Conservation (phyloP, 1,139 yeast genomes). For the Schwanniomyces etchellsii region DNA sequence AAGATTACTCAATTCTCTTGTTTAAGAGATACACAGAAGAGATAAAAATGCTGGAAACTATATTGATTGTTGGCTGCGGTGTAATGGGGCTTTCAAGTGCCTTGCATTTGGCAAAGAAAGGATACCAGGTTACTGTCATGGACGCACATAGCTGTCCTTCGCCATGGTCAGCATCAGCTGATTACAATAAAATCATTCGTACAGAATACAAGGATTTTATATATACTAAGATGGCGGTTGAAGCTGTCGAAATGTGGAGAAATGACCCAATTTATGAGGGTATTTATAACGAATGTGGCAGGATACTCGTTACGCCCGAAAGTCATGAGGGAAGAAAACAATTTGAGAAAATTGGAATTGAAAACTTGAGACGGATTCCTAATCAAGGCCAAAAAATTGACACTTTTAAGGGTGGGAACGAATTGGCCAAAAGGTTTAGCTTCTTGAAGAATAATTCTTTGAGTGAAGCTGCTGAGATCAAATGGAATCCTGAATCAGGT, state of each 20-base stretch:
- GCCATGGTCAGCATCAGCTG: conserved; percentile 9
- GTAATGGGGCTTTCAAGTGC: conserved; percentile 11
- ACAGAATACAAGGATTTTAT: conserved; percentile 8
- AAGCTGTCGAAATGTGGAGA: conserved; percentile 12
- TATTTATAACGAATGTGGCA: conserved; percentile 12
- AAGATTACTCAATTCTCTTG: no score
- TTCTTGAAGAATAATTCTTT: neutral
- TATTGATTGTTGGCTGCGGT: conserved; percentile 14
- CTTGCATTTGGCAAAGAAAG: conserved; percentile 3
- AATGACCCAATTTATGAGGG: conserved; percentile 18
- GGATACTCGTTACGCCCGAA: conserved; percentile 3
- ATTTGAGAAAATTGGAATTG: conserved; percentile 1
- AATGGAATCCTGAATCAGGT: conserved; percentile 9
- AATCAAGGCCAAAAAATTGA: conserved; percentile 8
- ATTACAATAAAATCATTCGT: conserved; percentile 10
- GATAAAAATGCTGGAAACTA: neutral
- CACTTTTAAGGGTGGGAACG: neutral
- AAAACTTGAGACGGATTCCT: conserved; percentile 3
- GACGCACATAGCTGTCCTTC: conserved; percentile 9
- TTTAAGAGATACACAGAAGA: no score
- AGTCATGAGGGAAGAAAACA: neutral
- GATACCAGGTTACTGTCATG: conserved; percentile 5
- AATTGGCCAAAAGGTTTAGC: neutral
- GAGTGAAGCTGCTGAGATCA: neutral
- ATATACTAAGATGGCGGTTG: conserved; percentile 10